These are phyloP conservation scores for Heliosperma pusillum DNA, from an alignment of 148 eudicot genomes.

Conservation along the genomic window DNA sequence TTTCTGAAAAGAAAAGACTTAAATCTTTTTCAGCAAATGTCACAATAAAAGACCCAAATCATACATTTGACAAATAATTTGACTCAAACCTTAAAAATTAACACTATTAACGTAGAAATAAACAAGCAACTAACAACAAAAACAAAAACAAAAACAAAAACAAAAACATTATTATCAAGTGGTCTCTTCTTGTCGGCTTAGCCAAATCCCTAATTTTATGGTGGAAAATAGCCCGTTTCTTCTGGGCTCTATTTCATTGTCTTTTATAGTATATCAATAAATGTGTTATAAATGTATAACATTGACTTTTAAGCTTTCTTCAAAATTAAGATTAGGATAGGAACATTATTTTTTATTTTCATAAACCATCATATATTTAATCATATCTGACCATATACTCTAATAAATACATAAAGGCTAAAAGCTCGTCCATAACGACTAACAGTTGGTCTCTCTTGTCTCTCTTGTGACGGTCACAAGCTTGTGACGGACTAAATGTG, in stretches of 20 bases:
- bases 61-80: conserved; percentile 10
- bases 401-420: no score
- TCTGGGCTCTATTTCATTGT: conserved; percentile 16
- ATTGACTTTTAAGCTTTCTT: neutral
- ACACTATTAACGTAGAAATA: neutral
- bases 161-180: neutral
- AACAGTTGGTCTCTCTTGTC: no score
- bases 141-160: neutral
- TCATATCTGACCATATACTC: no score
- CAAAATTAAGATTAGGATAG: neutral
- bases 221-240: conserved; percentile 15
- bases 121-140: neutral
- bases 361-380: no score
- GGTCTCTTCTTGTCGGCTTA: conserved; percentile 15
- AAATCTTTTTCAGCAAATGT: conserved; percentile 13
- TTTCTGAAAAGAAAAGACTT: conserved; percentile 11
- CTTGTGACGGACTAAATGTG: no score
- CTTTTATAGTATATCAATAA: neutral
- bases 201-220: conserved; percentile 16
- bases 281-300: neutral
- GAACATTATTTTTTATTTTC: neutral
- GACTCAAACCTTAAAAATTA: neutral
- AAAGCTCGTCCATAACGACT: no score
- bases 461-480: no score
- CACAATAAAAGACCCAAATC: conserved; percentile 17